Conservation (phyloP, 1,284 basidiomycete genomes). For the Ustilago xerochloae region DNA sequence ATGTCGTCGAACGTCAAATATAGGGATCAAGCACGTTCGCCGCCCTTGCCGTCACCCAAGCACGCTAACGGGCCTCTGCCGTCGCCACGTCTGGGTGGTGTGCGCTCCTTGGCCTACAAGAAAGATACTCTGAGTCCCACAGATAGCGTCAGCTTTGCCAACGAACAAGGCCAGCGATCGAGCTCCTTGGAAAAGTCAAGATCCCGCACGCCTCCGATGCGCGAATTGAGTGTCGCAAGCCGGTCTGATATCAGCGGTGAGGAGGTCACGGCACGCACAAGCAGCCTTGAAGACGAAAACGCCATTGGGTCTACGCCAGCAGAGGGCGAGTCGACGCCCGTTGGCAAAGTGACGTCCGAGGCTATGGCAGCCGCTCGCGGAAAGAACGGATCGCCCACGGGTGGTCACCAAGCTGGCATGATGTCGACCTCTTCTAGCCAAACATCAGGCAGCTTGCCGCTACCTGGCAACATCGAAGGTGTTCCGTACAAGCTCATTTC, state of each 20-base stretch:
- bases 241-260: constrained; percentile 9
- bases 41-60: constrained; percentile 24
- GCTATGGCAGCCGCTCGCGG: not conserved
- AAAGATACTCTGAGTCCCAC: constrained; percentile 25
- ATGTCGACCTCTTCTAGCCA: constrained; percentile 28
- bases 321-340: constrained; percentile 29
- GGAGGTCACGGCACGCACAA: constrained; percentile 12
- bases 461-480: constrained; percentile 51
- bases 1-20: constrained; percentile 32
- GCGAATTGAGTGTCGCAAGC: constrained; percentile 11
- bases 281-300: constrained; percentile 18
- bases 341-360: constrained; percentile 18
- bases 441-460: constrained; percentile 32
- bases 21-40: constrained; percentile 31
- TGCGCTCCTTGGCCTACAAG: constrained; percentile 30
- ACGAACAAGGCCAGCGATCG: constrained; percentile 9
- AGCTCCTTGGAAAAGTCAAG: constrained; percentile 16
- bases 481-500: constrained; percentile 63
- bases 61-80: constrained; percentile 9
- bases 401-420: not conserved
- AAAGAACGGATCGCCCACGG: constrained; percentile 6
- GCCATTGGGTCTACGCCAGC: not conserved
- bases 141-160: constrained; percentile 13
- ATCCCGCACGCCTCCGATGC: constrained; percentile 26
- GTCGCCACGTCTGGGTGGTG: constrained; percentile 31